These are phyloP conservation scores for Capsicum rhomboideum DNA, from an alignment of 257 asterid species.

Conservation along the genomic window DNA sequence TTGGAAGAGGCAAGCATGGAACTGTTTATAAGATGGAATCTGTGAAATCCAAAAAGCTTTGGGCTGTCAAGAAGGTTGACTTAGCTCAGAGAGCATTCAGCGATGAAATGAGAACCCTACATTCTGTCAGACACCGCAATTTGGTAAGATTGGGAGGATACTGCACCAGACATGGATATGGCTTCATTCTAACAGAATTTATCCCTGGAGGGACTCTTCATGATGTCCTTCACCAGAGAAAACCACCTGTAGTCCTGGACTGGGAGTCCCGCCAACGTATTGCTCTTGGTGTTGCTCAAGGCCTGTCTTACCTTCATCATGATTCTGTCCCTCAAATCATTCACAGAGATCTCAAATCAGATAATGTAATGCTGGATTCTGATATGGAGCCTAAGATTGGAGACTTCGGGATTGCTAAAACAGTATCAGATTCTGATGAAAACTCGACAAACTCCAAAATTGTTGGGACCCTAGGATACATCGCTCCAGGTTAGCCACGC, in stretches of 20 bases:
- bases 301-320: constrained; percentile 42
- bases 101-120: constrained; percentile 25
- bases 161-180: constrained; percentile 31
- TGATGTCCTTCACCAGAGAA: constrained; percentile 29
- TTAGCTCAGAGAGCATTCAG: constrained; percentile 20
- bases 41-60: background rate
- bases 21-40: constrained; percentile 2
- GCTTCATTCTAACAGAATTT: constrained; percentile 34
- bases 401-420: constrained; percentile 40
- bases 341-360: constrained; percentile 44
- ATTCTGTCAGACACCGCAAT: constrained; percentile 37
- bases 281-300: constrained; percentile 49
- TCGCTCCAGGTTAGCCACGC: constrained; percentile 35
- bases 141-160: constrained; percentile 47
- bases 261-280: constrained; percentile 36
- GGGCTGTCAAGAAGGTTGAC: constrained; percentile 30
- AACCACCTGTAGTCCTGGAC: constrained; percentile 16
- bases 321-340: constrained; percentile 47
- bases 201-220: constrained; percentile 43
- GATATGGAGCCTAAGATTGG: constrained; percentile 41
- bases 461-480: constrained; percentile 45
- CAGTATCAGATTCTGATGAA: constrained; percentile 25
- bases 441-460: constrained; percentile 23
- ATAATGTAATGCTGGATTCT: constrained; percentile 39
- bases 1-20: constrained; percentile 52